These are phyloP conservation scores for Lagerstroemia speciosa DNA, from an alignment of 345 rosid genomes.

Conservation along the genomic window DNA sequence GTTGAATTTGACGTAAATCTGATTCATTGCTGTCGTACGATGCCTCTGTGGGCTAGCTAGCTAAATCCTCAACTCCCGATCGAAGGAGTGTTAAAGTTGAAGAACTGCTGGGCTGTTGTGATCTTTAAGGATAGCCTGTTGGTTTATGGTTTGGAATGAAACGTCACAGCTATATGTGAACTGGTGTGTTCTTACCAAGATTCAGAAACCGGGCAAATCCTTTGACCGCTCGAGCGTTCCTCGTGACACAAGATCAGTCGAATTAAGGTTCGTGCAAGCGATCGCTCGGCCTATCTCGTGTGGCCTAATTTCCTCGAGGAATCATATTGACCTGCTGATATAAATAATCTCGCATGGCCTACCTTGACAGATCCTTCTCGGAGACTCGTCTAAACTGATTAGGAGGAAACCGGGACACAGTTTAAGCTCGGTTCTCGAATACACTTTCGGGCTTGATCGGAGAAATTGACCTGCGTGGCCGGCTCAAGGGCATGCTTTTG, in stretches of 20 bases:
- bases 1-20: too few species aligned
- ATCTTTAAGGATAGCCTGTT: too few species aligned
- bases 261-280: constrained; percentile 70
- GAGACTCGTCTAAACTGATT: constrained; percentile 42
- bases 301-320: constrained; percentile 56
- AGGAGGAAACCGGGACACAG: constrained; percentile 90
- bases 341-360: constrained; percentile 74
- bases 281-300: constrained; percentile 71
- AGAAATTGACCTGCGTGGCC: constrained; percentile 80
- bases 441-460: constrained; percentile 60
- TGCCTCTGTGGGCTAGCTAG: too few species aligned
- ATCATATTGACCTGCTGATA: constrained; percentile 71
- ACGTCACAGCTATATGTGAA: constrained; percentile 68
- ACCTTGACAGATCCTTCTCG: constrained; percentile 71
- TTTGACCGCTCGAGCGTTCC: constrained; percentile 49
- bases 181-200: constrained; percentile 71
- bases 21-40: too few species aligned
- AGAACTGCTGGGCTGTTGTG: too few species aligned
- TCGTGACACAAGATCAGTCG: constrained; percentile 81
- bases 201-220: constrained; percentile 54
- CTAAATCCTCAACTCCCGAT: too few species aligned
- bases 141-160: constrained; percentile 70
- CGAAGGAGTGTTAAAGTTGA: too few species aligned
- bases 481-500: constrained; percentile 68
- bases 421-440: constrained; percentile 70